Evolutionary conservation across 1,284 basidiomycete species (phyloP).

Genomic region (Trametes versicolor): DNA sequence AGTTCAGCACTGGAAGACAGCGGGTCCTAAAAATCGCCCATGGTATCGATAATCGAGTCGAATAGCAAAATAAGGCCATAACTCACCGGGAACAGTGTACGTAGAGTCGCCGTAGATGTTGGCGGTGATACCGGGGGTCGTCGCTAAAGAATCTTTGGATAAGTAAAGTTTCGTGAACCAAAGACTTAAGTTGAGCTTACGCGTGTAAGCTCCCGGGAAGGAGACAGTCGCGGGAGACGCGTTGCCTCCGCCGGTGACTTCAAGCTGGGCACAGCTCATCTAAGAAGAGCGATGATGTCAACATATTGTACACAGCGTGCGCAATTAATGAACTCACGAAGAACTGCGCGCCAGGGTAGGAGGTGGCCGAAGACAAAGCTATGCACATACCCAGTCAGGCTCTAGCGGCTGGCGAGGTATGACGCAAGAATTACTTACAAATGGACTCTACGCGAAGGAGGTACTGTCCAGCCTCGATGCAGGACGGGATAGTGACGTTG

Average conservation of each 20-base stretch:
- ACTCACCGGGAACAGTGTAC: conserved; percentile 40
- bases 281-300: conserved; percentile 28
- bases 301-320: not conserved
- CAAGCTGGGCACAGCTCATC: conserved; percentile 62
- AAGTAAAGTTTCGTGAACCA: not conserved
- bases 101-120: conserved; percentile 35
- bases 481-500: conserved; percentile 59
- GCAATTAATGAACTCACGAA: conserved; percentile 38
- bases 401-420: too few relatives aligned
- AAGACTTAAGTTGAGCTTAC: conserved; percentile 34
- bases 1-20: conserved; percentile 36
- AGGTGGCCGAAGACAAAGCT: conserved; percentile 53
- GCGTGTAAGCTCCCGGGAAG: conserved; percentile 59
- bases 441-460: conserved; percentile 63
- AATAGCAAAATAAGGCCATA: not conserved
- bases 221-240: conserved; percentile 56
- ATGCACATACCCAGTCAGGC: not conserved
- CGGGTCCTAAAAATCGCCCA: conserved; percentile 25
- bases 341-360: conserved; percentile 62
- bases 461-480: conserved; percentile 60
- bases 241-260: conserved; percentile 59
- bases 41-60: not conserved
- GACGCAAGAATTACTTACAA: conserved; percentile 43
- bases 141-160: conserved; percentile 34
- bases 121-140: conserved; percentile 45